Evolutionary conservation across 2,329 filamentous ascomycete species (phyloP).

Genomic region (Drechslerella coelobrocha): DNA sequence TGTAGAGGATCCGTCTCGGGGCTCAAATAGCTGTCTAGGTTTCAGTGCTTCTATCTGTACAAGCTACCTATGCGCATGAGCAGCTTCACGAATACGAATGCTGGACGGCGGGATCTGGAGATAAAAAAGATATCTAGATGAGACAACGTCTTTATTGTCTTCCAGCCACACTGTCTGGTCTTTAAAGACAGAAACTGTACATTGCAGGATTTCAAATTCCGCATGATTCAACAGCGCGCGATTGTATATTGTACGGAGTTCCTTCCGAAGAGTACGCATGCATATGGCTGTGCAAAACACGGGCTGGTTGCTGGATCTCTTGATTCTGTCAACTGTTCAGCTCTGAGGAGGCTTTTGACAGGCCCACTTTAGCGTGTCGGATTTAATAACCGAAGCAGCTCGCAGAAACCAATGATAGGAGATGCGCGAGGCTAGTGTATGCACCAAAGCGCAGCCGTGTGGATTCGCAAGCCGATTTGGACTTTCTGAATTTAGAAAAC

Average conservation of each 20-base stretch:
- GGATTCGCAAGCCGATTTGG: conserved; percentile 9
- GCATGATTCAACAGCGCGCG: neutral
- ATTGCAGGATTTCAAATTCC: neutral
- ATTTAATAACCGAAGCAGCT: conserved; percentile 50
- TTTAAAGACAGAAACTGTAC: neutral
- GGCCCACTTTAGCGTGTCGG: conserved; percentile 25
- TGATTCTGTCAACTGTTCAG: neutral
- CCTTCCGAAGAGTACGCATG: neutral
- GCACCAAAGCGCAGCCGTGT: conserved; percentile 9
- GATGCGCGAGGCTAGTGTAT: neutral
- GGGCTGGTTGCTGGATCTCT: neutral
- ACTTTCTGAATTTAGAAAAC: conserved; percentile 41
- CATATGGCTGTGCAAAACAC: neutral
- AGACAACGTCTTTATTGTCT: too few species aligned
- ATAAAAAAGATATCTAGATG: too few species aligned
- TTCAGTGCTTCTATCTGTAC: too few species aligned
- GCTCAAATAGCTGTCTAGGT: too few species aligned
- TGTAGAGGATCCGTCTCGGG: too few species aligned
- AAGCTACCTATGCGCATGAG: too few species aligned
- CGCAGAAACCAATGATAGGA: conserved; percentile 2
- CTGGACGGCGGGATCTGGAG: too few species aligned
- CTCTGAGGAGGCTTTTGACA: neutral
- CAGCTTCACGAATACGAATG: too few species aligned
- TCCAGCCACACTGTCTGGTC: too few species aligned
- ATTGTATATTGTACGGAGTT: neutral